These are phyloP conservation scores for Crithidia expoeki DNA, from an alignment of 208 protist genomes.

Conservation along the genomic window DNA sequence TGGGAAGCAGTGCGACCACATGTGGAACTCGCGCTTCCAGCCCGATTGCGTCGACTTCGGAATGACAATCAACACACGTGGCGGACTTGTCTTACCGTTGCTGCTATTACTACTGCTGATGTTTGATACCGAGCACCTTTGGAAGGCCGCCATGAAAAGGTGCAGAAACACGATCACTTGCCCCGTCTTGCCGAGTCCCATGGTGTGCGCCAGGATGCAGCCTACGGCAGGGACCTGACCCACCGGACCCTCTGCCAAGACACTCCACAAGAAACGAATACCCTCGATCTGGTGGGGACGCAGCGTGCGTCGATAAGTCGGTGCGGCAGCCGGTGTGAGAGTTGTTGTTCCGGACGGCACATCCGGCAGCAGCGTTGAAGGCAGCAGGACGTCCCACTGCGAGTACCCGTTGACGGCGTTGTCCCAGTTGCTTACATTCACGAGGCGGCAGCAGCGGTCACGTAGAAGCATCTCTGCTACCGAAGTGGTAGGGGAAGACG, in stretches of 20 bases:
- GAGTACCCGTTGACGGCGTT: conserved; percentile 17
- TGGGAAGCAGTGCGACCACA: conserved; percentile 70
- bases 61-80: conserved; percentile 64
- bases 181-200: conserved; percentile 90
- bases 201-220: conserved; percentile 86
- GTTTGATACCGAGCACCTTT: conserved; percentile 4
- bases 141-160: conserved; percentile 53
- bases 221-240: conserved; percentile 79
- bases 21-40: conserved; percentile 69
- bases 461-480: conserved; percentile 10
- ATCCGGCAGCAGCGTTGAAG: conserved; percentile 47
- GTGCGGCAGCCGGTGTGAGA: not conserved
- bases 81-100: conserved; percentile 4
- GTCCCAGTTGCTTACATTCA: conserved; percentile 61
- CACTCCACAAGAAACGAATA: conserved; percentile 86
- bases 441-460: conserved; percentile 55
- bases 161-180: conserved; percentile 86
- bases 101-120: not conserved
- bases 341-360: not conserved
- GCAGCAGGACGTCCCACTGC: conserved; percentile 64
- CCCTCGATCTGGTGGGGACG: conserved; percentile 79
- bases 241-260: conserved; percentile 73
- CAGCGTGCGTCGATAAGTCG: conserved; percentile 28
- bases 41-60: conserved; percentile 75
- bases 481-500: not conserved